phyloP scores from a whole-genome alignment of 768 basidiomycete genomes.

The Boletus subcaerulescens region DNA sequence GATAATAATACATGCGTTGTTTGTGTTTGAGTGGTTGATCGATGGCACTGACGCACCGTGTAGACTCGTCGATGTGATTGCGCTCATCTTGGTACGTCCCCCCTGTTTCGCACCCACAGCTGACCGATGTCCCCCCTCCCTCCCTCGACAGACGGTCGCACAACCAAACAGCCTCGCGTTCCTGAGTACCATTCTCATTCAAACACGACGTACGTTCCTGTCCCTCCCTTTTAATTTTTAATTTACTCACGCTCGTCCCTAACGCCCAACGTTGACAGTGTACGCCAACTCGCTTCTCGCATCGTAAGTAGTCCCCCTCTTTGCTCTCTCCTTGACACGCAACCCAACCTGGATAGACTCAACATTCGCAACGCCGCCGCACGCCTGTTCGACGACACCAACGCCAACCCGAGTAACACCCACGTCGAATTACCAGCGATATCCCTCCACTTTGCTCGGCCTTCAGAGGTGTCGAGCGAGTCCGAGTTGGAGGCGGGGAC shows the following conservation, averaged over 20 bases:
- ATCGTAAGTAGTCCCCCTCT: conserved; percentile 19
- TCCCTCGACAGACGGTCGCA: conserved; percentile 12
- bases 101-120: background rate
- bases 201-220: conserved; percentile 26
- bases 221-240: too few species aligned
- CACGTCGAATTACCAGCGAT: conserved; percentile 10
- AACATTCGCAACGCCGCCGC: conserved; percentile 26
- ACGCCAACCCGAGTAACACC: background rate
- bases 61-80: conserved; percentile 26
- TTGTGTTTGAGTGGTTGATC: background rate
- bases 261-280: conserved; percentile 8
- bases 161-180: conserved; percentile 20
- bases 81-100: conserved; percentile 22
- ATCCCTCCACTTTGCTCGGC: conserved; percentile 26
- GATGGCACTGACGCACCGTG: background rate
- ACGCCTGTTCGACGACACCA: conserved; percentile 6
- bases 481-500: too few species aligned
- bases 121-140: too few species aligned
- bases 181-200: conserved; percentile 20
- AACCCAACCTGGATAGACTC: conserved; percentile 5
- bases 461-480: background rate
- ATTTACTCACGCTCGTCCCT: too few species aligned
- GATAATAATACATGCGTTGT: background rate
- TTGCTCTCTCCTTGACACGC: background rate
- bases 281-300: conserved; percentile 31